Conservation (phyloP, 164 flowering plant genomes). For the Dillenia suffruticosa region DNA sequence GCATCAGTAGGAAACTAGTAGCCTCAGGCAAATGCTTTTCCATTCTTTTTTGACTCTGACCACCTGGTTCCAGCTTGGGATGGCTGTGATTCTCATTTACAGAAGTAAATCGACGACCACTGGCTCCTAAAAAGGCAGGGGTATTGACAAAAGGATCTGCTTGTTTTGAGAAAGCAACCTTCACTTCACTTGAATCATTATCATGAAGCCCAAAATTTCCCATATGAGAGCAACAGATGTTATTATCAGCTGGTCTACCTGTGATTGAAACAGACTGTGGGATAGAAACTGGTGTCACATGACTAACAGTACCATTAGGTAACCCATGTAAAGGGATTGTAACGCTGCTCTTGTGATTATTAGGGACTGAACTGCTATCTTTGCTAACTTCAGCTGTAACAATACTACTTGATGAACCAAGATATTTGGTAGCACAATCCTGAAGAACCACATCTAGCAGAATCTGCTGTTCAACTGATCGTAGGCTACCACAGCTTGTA, state of each 20-base stretch:
- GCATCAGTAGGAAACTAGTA: conserved; percentile 15
- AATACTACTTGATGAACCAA: conserved; percentile 13
- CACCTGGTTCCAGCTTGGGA: conserved; percentile 9
- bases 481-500: conserved; percentile 14
- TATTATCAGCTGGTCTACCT: conserved; percentile 10
- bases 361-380: conserved; percentile 9
- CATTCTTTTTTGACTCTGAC: conserved; percentile 12
- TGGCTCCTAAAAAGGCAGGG: conserved; percentile 12
- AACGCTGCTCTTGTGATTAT: conserved; percentile 15
- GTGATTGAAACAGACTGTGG: conserved; percentile 11
- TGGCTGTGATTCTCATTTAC: conserved; percentile 9
- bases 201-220: conserved; percentile 17
- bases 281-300: conserved; percentile 10
- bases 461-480: conserved; percentile 22
- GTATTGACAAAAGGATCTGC: conserved; percentile 7
- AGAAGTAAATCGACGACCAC: conserved; percentile 3
- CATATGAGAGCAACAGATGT: conserved; percentile 6
- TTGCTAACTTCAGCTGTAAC: conserved; percentile 10
- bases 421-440: conserved; percentile 9
- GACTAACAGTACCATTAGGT: conserved; percentile 8
- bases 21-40: conserved; percentile 35
- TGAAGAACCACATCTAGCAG: conserved; percentile 9
- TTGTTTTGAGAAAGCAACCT: conserved; percentile 13
- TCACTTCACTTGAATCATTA: conserved; percentile 15
- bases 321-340: conserved; percentile 17